Percentiles rank a stretch among this genome's conserved stretches.
phyloP scores from a whole-genome alignment of 352 stramenopile species.

The Pythium utonaiense region DNA sequence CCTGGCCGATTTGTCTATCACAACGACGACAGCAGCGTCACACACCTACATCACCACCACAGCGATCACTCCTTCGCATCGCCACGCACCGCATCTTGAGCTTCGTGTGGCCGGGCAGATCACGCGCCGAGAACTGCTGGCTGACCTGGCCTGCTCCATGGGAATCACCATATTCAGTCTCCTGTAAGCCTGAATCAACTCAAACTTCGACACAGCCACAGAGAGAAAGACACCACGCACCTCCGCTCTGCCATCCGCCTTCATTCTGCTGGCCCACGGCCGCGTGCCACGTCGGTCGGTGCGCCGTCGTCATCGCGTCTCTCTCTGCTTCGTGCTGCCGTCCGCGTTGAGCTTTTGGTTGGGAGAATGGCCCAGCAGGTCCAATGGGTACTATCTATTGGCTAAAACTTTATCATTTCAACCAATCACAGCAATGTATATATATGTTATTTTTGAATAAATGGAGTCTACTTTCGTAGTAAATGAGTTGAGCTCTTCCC shows the following conservation, averaged over 20 bases:
- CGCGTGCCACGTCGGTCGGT: slow-evolving; percentile 83
- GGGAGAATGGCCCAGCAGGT: neutral
- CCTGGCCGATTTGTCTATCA: slow-evolving; percentile 76
- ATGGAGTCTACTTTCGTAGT: neutral
- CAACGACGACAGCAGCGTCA: neutral
- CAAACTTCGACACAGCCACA: neutral
- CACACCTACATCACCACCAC: neutral
- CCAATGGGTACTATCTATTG: no score
- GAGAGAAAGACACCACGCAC: slow-evolving; percentile 24
- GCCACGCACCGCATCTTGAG: slow-evolving; percentile 74
- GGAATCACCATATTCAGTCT: neutral
- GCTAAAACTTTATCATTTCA: neutral
- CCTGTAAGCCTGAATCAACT: neutral
- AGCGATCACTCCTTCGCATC: neutral
- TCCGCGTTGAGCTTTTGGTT: slow-evolving; percentile 2
- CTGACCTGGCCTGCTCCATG: slow-evolving; percentile 59
- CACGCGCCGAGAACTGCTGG: slow-evolving; percentile 75
- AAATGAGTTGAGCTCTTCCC: neutral
- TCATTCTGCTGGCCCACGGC: slow-evolving; percentile 85
- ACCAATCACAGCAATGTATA: neutral
- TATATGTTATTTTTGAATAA: neutral
- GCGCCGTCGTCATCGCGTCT: slow-evolving; percentile 73
- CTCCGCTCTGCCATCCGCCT: slow-evolving; percentile 78
- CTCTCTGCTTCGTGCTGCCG: slow-evolving; percentile 1
- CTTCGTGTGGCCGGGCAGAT: slow-evolving; percentile 77